Base-by-base conservation (phyloP, 768 basidiomycete species). In the Lactifluus volemus region DNA sequence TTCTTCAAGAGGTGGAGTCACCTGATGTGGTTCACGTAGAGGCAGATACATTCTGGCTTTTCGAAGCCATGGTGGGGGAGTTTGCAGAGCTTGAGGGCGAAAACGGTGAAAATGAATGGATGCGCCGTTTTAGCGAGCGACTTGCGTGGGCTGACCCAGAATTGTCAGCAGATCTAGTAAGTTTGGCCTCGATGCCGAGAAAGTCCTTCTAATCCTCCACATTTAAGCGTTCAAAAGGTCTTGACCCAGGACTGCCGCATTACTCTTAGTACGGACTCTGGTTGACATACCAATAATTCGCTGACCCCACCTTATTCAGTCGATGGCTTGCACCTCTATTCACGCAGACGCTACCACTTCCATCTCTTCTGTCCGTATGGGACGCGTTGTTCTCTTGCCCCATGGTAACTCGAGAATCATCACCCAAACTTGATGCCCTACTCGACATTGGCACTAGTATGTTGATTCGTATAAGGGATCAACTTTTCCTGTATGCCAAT, bases 11-110 rank as follows among this genome's bases (percentile, higher is more conserved):
- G 67, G 75, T 83, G 1, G 80, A 87, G 17, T 71, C 78, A 0
- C 79, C 81, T 56, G 85, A 88, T 47, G 69, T 80, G 10, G 77
- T 80, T 0, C 87, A 90, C 69, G 79, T 79, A 5, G 89, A 92
- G 70, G 89, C 89, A 2, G 89, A 92, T 67, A 79, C 85, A 0
- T 92, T 92, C 70, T 92, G 89, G 89, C 67, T 90, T 5, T 86
- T 91, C 58, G 88, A 90, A 70, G 79, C 83, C 0, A 76, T 91
- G 66, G 74, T 89, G 0, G 82, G 84, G 30, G 89, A 91, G 67
- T 81, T 91, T 52, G 76, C 81, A 1, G 89, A 88, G 53, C 69
- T 92, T n/a, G 84, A 85, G 61, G 85, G 86, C 54, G 83, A 84
- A 59, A 84, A 84, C 32, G 80, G 80, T 15, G 81, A 80, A 7